Evolutionary conservation across 345 rosid genomes (phyloP).

Genomic region (Salix koriyanagi): DNA sequence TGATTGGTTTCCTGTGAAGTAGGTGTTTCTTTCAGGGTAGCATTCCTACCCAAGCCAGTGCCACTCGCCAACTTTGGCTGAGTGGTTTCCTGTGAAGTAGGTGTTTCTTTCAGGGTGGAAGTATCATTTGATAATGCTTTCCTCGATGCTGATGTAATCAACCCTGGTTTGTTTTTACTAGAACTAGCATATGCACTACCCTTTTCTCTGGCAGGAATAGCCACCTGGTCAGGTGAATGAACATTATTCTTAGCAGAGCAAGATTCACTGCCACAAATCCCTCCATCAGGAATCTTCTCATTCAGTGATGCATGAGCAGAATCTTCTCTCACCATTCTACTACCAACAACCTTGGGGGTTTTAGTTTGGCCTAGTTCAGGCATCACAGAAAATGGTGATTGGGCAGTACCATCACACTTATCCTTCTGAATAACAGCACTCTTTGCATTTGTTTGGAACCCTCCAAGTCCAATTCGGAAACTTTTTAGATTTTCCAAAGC

Average conservation of each 20-base stretch:
- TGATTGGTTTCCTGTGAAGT: constrained; percentile 10
- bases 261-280: constrained; percentile 20
- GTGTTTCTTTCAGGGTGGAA: constrained; percentile 5
- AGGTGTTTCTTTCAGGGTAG: not conserved
- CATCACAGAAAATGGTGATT: constrained; percentile 16
- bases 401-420: constrained; percentile 10
- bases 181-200: constrained; percentile 15
- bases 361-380: constrained; percentile 21
- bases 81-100: constrained; percentile 11
- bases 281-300: constrained; percentile 14
- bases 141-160: constrained; percentile 33
- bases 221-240: constrained; percentile 8
- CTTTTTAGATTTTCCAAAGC: constrained; percentile 74
- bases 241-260: constrained; percentile 15
- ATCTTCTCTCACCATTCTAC: constrained; percentile 21
- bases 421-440: constrained; percentile 20
- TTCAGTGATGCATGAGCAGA: constrained; percentile 2
- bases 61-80: not conserved
- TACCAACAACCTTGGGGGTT: constrained; percentile 12
- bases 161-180: constrained; percentile 31
- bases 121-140: constrained; percentile 25
- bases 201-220: constrained; percentile 10
- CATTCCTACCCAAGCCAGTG: constrained; percentile 5
- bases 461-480: constrained; percentile 56
- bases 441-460: constrained; percentile 15